These are phyloP conservation scores for Theileria parva DNA, from an alignment of 169 alveolate species.

Conservation along the genomic window DNA sequence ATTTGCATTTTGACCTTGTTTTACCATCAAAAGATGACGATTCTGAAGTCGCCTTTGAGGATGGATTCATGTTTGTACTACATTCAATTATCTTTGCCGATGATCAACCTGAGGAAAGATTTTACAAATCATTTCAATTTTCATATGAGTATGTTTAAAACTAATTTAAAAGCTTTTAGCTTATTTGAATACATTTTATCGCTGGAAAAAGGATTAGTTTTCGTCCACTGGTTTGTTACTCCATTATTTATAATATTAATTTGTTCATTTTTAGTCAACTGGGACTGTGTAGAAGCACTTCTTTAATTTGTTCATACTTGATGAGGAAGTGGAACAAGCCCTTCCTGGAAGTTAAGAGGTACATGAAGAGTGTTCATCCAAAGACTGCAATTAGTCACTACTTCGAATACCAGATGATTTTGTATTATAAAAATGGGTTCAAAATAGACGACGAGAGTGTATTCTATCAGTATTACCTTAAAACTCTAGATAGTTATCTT, in stretches of 20 bases:
- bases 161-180: not conserved
- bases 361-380: conserved; percentile 35
- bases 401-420: conserved; percentile 52
- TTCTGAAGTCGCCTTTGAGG: not conserved
- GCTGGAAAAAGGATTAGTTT: conserved; percentile 29
- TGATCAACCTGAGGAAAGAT: conserved; percentile 33
- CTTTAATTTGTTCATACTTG: conserved; percentile 45
- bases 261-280: conserved; percentile 22
- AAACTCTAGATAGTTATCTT: conserved; percentile 7
- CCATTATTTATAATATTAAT: not conserved
- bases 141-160: conserved; percentile 35
- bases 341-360: conserved; percentile 22
- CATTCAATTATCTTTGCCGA: conserved; percentile 42
- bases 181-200: conserved; percentile 33
- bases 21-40: not conserved
- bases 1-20: conserved; percentile 58
- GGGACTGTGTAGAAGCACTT: conserved; percentile 60
- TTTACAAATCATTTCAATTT: conserved; percentile 37
- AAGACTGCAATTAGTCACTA: conserved; percentile 46
- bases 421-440: conserved; percentile 41
- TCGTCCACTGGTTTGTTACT: conserved; percentile 40
- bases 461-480: conserved; percentile 26
- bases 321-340: conserved; percentile 56
- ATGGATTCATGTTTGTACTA: conserved; percentile 10
- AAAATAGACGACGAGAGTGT: not conserved